A percentile compares a stretch with the other conserved stretches of the same genome.
These are phyloP conservation scores for Ophiostoma ulmi DNA, from an alignment of 2,329 filamentous ascomycete species.

Conservation along the genomic window DNA sequence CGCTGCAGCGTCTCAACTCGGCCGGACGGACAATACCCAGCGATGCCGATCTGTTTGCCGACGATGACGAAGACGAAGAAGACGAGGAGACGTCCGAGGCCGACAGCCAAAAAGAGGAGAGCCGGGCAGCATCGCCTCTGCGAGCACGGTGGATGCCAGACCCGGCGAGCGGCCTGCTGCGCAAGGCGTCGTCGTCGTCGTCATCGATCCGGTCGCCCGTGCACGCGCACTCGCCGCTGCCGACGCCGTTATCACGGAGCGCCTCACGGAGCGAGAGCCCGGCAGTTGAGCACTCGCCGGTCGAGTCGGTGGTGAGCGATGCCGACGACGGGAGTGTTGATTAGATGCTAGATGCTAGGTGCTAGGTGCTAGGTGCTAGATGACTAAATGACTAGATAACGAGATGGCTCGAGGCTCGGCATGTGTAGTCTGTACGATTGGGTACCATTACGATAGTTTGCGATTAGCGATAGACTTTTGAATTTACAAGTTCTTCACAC, in stretches of 20 bases:
- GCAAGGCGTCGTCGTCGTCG: constrained; percentile 13
- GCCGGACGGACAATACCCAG: constrained; percentile 24
- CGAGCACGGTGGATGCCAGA: constrained; percentile 26
- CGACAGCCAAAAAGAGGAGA: constrained; percentile 30
- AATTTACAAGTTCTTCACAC: not conserved
- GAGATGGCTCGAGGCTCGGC: no score
- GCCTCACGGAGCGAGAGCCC: not conserved
- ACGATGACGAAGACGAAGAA: constrained; percentile 33
- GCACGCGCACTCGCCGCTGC: not conserved
- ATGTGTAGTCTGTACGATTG: not conserved
- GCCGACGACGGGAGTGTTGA: constrained; percentile 22
- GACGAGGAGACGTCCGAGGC: constrained; percentile 38
- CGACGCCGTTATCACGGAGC: not conserved
- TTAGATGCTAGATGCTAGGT: not conserved
- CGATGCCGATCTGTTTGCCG: constrained; percentile 36
- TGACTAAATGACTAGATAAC: no score
- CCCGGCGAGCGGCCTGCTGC: constrained; percentile 25
- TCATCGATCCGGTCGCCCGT: not conserved
- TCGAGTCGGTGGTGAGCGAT: constrained; percentile 3
- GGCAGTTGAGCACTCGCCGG: constrained; percentile 1
- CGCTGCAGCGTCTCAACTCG: constrained; percentile 45
- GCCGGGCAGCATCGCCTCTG: constrained; percentile 21
- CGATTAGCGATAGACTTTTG: not conserved
- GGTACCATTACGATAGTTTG: not conserved
- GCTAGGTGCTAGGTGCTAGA: not conserved